phyloP scores from a whole-genome alignment of 1,284 basidiomycete genomes.

The Singerocomus inundabilis region DNA sequence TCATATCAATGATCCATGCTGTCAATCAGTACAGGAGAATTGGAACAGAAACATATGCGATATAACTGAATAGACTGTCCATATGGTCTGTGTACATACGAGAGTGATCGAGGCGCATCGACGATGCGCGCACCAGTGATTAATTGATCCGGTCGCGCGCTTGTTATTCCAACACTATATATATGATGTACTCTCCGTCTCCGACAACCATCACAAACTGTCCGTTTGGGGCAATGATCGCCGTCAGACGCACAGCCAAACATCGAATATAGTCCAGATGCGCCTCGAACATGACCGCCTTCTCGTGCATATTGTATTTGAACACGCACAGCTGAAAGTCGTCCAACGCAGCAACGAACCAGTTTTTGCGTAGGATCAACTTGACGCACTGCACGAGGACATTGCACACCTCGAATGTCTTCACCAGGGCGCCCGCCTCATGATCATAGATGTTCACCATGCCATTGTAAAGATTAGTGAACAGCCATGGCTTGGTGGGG shows the following conservation, averaged over 20 bases:
- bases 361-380: slow-evolving; percentile 98
- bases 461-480: too few relatives aligned
- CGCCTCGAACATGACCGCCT: slow-evolving; percentile 92
- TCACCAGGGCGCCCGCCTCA: slow-evolving; percentile 90
- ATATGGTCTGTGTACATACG: too few relatives aligned
- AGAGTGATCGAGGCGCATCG: too few relatives aligned
- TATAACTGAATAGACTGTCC: too few relatives aligned
- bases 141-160: slow-evolving; percentile 81
- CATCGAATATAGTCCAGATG: slow-evolving; percentile 99
- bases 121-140: too few relatives aligned
- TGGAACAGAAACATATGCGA: too few relatives aligned
- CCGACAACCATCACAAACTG: slow-evolving; percentile 96
- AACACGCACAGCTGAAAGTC: slow-evolving; percentile 98
- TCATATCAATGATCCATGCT: too few relatives aligned
- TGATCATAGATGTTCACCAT: slow-evolving; percentile 97
- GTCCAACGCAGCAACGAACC: slow-evolving; percentile 95
- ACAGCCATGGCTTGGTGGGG: slow-evolving; percentile 90
- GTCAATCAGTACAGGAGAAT: too few relatives aligned
- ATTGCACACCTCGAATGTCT: slow-evolving; percentile 97
- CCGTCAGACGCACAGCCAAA: slow-evolving; percentile 92
- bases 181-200: too few relatives aligned
- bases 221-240: slow-evolving; percentile 92
- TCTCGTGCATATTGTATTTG: slow-evolving; percentile 99
- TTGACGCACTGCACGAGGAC: slow-evolving; percentile 96
- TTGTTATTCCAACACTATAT: slow-evolving; percentile 98